Evolutionary conservation across 177 flowering plant species (phyloP).

Genomic region (Vitis hybrid): DNA sequence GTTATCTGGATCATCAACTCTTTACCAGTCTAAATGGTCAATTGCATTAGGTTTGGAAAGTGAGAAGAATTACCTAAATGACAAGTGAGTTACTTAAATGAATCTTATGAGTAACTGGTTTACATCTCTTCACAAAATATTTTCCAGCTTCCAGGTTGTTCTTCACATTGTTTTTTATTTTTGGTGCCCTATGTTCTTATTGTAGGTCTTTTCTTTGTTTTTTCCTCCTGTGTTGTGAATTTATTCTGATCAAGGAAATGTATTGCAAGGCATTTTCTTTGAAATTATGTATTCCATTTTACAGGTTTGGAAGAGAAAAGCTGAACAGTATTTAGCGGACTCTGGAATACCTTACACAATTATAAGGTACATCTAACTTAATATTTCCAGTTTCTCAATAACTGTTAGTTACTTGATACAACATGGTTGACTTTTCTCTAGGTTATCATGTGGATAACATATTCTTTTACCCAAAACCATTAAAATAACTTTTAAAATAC

Average conservation of each 20-base stretch:
- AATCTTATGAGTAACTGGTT: neutral
- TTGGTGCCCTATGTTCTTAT: neutral
- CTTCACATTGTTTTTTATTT: neutral
- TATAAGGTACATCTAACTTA: constrained; percentile 52
- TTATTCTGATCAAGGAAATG: neutral
- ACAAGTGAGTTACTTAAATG: neutral
- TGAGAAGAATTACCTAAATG: neutral
- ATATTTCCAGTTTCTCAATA: neutral
- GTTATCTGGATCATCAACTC: too few species aligned
- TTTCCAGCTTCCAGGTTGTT: neutral
- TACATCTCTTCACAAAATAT: neutral
- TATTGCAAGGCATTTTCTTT: neutral
- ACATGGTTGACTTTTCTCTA: too few species aligned
- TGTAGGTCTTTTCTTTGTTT: neutral
- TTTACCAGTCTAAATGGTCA: neutral
- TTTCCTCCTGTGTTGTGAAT: neutral
- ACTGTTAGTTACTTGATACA: too few species aligned
- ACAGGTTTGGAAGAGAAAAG: constrained; percentile 99
- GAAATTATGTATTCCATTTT: neutral
- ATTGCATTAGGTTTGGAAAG: too few species aligned
- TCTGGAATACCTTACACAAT: constrained; percentile 97
- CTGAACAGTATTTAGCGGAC: constrained; percentile 94
- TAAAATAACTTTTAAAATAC: too few species aligned
- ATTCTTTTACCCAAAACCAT: too few species aligned
- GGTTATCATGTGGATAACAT: too few species aligned